Conservation (phyloP, 2,329 filamentous ascomycete species). For the Oidium heveae region DNA sequence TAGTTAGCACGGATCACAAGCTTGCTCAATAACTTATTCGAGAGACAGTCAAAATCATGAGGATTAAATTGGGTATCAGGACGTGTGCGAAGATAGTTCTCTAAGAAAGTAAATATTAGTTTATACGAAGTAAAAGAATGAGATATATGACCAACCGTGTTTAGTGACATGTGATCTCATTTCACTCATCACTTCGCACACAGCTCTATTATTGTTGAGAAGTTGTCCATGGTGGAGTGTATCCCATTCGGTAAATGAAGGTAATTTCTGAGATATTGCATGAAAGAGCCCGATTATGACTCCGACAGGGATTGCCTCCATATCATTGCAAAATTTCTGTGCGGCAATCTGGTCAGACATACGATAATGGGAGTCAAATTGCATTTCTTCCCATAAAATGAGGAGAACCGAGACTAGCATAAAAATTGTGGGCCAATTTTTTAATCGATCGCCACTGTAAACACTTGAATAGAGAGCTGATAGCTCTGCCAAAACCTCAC, state of each 20-base stretch:
- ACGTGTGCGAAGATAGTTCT: slow-evolving; percentile 64
- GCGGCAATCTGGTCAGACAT: slow-evolving; percentile 64
- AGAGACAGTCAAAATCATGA: slow-evolving; percentile 79
- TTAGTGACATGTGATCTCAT: slow-evolving; percentile 77
- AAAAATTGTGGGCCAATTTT: slow-evolving; percentile 98
- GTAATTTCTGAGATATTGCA: slow-evolving; percentile 90
- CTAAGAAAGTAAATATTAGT: slow-evolving; percentile 23
- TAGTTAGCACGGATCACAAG: slow-evolving; percentile 88
- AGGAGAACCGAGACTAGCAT: slow-evolving; percentile 84
- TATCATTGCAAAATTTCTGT: slow-evolving; percentile 85
- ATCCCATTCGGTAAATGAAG: slow-evolving; percentile 83
- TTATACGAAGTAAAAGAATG: slow-evolving; percentile 13
- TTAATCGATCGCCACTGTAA: slow-evolving; percentile 88
- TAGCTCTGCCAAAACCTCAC: slow-evolving; percentile 84
- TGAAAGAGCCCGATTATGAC: slow-evolving; percentile 95
- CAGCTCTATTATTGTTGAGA: slow-evolving; percentile 70
- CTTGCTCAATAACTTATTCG: slow-evolving; percentile 92
- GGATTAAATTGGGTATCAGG: slow-evolving; percentile 59
- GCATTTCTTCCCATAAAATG: slow-evolving; percentile 95
- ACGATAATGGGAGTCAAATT: slow-evolving; percentile 93
- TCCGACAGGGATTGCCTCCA: slow-evolving; percentile 88
- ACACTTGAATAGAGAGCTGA: slow-evolving; percentile 88
- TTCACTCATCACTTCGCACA: slow-evolving; percentile 91
- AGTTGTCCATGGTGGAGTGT: slow-evolving; percentile 74
- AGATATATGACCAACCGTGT: slow-evolving; percentile 42